phyloP scores from a whole-genome alignment of 306 rosid species.

The Citrullus colocynthis region DNA sequence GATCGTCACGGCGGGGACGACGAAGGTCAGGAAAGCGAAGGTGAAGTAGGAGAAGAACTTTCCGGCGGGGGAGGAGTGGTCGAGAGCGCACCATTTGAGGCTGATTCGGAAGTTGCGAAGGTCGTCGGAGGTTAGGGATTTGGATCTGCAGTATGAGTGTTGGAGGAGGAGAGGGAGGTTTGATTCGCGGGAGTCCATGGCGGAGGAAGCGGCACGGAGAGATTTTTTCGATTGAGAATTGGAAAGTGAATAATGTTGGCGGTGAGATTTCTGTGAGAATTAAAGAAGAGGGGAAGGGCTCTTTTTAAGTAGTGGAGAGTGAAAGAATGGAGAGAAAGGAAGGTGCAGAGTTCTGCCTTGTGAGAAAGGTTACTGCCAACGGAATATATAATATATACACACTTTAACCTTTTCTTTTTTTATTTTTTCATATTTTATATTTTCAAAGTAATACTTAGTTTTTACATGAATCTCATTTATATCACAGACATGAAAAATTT shows the following conservation, averaged over 20 bases:
- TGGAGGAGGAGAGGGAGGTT: constrained; percentile 45
- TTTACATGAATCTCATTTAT: too few species aligned
- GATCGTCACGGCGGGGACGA: constrained; percentile 40
- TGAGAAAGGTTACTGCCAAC: not conserved
- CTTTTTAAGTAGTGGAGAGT: too few species aligned
- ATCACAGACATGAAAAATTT: too few species aligned
- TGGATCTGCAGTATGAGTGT: constrained; percentile 43
- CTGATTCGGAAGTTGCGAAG: constrained; percentile 42
- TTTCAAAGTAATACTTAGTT: too few species aligned
- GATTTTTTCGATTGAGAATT: not conserved
- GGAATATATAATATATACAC: too few species aligned
- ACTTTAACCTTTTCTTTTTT: too few species aligned
- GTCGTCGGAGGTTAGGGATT: constrained; percentile 38
- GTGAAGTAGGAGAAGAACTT: constrained; percentile 38
- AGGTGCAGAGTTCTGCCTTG: not conserved
- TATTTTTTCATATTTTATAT: too few species aligned
- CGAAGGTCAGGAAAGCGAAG: constrained; percentile 38
- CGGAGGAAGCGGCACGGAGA: not conserved
- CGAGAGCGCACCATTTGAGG: constrained; percentile 82
- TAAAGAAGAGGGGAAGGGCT: not conserved
- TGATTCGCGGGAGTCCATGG: constrained; percentile 8
- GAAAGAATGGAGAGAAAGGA: not conserved
- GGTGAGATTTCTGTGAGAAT: not conserved
- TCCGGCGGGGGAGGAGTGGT: constrained; percentile 53
- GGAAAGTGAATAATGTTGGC: not conserved